Evolutionary conservation across 139 green algal species (phyloP).

Genomic region (Trebouxia sp.): DNA sequence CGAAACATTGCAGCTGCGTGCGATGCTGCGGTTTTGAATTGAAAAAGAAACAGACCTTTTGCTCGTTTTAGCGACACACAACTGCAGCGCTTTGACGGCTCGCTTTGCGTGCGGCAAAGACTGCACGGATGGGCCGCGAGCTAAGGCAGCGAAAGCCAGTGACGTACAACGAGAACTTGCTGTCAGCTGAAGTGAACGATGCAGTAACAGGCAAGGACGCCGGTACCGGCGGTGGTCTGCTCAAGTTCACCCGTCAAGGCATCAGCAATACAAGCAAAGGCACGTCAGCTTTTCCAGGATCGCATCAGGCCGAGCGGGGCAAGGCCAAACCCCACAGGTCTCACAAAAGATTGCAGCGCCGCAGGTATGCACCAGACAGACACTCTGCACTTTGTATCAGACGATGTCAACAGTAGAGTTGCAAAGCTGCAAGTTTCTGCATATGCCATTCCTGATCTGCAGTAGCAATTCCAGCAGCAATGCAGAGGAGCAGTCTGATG

Average conservation of each 20-base stretch:
- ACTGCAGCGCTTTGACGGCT: no score
- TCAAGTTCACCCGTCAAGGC: neutral
- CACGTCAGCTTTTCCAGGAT: neutral
- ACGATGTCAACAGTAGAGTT: no score
- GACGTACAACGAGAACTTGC: constrained; percentile 1
- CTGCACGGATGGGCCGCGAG: neutral
- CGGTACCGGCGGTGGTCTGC: neutral
- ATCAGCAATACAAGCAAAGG: neutral
- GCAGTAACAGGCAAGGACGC: neutral
- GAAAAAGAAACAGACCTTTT: no score
- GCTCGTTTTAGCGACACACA: no score
- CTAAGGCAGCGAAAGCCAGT: neutral
- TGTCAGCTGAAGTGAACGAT: neutral
- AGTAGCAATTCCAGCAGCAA: neutral
- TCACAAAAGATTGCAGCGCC: neutral
- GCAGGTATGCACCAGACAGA: constrained; percentile 1
- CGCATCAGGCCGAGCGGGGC: no score
- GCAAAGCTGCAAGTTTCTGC: no score
- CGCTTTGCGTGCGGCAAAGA: no score
- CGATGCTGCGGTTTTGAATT: no score
- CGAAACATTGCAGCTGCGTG: no score
- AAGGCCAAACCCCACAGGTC: neutral
- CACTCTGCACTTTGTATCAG: no score
- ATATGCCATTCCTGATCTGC: neutral
- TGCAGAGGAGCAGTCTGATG: neutral